Percentiles rank a stretch among this genome's conserved stretches.
Conservation (phyloP, 768 basidiomycete genomes). For the Psilocybe subaeruginosa region DNA sequence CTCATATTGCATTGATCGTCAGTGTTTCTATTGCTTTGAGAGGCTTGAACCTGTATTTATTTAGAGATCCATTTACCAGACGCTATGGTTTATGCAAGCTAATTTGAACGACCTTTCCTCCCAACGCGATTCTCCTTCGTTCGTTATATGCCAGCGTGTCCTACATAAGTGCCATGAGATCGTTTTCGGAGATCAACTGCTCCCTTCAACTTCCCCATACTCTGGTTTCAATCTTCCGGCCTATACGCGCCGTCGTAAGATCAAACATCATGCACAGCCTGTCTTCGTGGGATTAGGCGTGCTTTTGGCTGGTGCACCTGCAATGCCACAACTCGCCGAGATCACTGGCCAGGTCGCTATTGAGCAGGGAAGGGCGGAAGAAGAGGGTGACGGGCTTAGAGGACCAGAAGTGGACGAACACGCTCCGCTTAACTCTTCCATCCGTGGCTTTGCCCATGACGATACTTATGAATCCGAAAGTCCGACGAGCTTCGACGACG, state of each 20-base stretch:
- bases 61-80: slow-evolving; percentile 33
- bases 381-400: slow-evolving; percentile 51
- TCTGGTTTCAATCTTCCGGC: slow-evolving; percentile 54
- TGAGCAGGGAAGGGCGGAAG: slow-evolving; percentile 84
- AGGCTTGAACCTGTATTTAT: slow-evolving; percentile 4
- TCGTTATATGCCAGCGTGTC: slow-evolving; percentile 89
- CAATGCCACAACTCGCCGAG: slow-evolving; percentile 74
- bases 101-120: slow-evolving; percentile 79
- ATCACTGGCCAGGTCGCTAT: slow-evolving; percentile 82
- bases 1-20: slow-evolving; percentile 95
- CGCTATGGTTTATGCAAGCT: slow-evolving; percentile 99
- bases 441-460: slow-evolving; percentile 36
- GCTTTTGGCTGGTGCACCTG: slow-evolving; percentile 76
- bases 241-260: slow-evolving; percentile 58
- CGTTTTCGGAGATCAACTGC: slow-evolving; percentile 88
- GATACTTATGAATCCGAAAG: slow-evolving; percentile 48
- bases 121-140: slow-evolving; percentile 72
- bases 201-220: slow-evolving; percentile 70
- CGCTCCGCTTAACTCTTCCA: slow-evolving; percentile 26
- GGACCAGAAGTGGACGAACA: slow-evolving; percentile 54
- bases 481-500: slow-evolving; percentile 31
- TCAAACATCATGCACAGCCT: slow-evolving; percentile 75
- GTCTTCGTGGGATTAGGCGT: slow-evolving; percentile 85
- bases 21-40: slow-evolving; percentile 38
- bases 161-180: slow-evolving; percentile 93